Percentiles rank a stretch among this genome's conserved stretches.
Evolutionary conservation across 2,329 filamentous ascomycete species (phyloP).

Genomic region (Monosporascus cannonballus): DNA sequence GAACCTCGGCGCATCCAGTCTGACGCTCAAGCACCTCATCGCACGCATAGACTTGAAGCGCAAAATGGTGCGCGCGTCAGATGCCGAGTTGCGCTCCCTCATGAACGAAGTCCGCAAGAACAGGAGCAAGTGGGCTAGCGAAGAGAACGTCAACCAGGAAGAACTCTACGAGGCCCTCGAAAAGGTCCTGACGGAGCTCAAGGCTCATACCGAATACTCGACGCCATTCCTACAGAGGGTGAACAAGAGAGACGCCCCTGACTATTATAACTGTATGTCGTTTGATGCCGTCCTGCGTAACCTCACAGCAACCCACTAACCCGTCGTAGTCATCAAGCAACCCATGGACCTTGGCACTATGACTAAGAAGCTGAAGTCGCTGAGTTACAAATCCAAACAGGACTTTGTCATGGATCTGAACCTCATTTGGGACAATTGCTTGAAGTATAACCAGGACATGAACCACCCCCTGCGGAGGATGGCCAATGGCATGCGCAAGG

Average conservation of each 20-base stretch:
- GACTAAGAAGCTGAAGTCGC: conserved; percentile 90
- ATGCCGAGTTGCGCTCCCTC: conserved; percentile 82
- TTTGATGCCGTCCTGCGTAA: not conserved
- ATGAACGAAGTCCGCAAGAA: conserved; percentile 99
- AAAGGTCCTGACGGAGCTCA: conserved; percentile 94
- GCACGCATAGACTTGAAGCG: conserved; percentile 91
- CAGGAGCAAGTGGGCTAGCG: conserved; percentile 96
- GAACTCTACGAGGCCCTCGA: conserved; percentile 95
- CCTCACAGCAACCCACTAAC: conserved; percentile 4
- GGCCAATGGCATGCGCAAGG: conserved; percentile 93
- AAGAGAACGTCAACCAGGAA: conserved; percentile 95
- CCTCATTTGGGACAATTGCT: conserved; percentile 93
- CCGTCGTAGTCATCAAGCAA: conserved; percentile 74
- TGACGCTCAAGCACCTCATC: conserved; percentile 95
- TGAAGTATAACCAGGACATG: conserved; percentile 90
- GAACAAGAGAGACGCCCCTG: conserved; percentile 93
- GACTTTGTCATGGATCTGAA: conserved; percentile 93
- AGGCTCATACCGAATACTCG: conserved; percentile 95
- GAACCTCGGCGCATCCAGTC: conserved; percentile 89
- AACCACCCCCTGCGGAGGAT: conserved; percentile 84
- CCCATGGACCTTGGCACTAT: conserved; percentile 97
- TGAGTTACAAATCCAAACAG: conserved; percentile 79
- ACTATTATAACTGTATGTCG: conserved; percentile 81
- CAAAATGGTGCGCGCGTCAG: conserved; percentile 82
- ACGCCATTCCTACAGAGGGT: conserved; percentile 92